Evolutionary conservation across 2,329 filamentous ascomycete genomes (phyloP).

Genomic region (Arthrinium phaeospermum): DNA sequence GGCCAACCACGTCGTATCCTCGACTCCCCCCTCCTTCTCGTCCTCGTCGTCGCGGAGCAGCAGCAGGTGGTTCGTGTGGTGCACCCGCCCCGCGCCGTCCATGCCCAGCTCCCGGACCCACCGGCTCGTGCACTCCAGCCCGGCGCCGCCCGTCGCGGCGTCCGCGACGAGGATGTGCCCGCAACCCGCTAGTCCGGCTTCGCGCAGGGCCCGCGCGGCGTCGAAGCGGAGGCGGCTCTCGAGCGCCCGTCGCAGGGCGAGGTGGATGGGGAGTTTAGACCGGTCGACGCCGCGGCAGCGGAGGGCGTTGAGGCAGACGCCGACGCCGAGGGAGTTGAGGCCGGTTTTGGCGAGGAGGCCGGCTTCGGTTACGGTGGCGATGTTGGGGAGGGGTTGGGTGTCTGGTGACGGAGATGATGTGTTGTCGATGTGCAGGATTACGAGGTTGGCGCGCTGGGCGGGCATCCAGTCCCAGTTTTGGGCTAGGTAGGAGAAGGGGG

Average conservation of each 20-base stretch:
- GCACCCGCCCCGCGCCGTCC: conserved; percentile 39
- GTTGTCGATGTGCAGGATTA: conserved; percentile 53
- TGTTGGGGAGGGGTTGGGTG: conserved; percentile 47
- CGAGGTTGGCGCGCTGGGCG: conserved; percentile 54
- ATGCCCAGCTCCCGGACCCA: conserved; percentile 37
- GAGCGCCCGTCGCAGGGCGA: conserved; percentile 61
- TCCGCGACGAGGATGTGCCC: conserved; percentile 58
- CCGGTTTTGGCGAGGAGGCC: conserved; percentile 71
- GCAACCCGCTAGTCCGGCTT: conserved; percentile 52
- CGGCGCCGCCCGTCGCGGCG: conserved; percentile 42
- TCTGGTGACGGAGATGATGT: conserved; percentile 48
- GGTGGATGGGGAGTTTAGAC: conserved; percentile 62
- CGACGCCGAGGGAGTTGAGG: conserved; percentile 63
- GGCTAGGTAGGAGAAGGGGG: conserved; percentile 45
- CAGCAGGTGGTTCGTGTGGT: conserved; percentile 52
- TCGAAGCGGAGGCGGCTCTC: conserved; percentile 54
- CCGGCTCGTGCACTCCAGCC: conserved; percentile 50
- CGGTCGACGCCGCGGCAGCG: conserved; percentile 59
- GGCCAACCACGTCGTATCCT: conserved; percentile 38
- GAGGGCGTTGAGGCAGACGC: conserved; percentile 67
- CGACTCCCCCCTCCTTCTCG: conserved; percentile 34
- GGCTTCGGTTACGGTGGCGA: conserved; percentile 63
- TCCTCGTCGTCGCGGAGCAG: conserved; percentile 20
- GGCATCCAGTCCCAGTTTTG: conserved; percentile 69
- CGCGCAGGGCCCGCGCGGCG: conserved; percentile 50